These are phyloP conservation scores for Penicillium sp. DNA, from an alignment of 2,329 filamentous ascomycete species.

Conservation along the genomic window DNA sequence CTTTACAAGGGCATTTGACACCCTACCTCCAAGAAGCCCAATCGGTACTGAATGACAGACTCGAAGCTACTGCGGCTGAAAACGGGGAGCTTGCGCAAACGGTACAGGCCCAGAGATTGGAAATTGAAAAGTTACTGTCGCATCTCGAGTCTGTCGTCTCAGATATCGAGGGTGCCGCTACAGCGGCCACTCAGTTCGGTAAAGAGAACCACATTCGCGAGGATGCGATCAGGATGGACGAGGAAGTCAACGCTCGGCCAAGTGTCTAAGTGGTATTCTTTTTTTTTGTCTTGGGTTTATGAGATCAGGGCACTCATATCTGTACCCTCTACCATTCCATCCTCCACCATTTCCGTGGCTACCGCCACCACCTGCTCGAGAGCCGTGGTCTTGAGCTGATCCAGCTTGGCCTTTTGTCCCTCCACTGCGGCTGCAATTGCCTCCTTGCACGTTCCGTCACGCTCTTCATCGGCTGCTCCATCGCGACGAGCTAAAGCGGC, in stretches of 20 bases:
- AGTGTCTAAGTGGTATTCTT: constrained; percentile 23
- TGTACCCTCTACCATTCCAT: constrained; percentile 44
- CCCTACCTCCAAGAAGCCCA: constrained; percentile 52
- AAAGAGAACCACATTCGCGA: constrained; percentile 36
- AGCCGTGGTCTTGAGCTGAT: constrained; percentile 31
- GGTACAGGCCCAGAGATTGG: constrained; percentile 51
- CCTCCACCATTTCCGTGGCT: constrained; percentile 50
- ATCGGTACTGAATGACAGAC: constrained; percentile 45
- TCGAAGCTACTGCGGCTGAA: constrained; percentile 48
- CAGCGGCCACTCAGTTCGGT: constrained; percentile 39
- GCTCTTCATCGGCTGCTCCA: constrained; percentile 41
- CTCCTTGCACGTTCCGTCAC: constrained; percentile 46
- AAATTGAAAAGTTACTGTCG: constrained; percentile 53
- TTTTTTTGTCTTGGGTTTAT: constrained; percentile 15
- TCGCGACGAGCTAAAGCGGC: constrained; percentile 38
- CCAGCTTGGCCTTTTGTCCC: constrained; percentile 38
- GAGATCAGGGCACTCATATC: constrained; percentile 32
- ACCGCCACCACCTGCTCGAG: constrained; percentile 41
- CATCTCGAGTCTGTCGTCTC: constrained; percentile 53
- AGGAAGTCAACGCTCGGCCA: constrained; percentile 33
- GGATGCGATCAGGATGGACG: constrained; percentile 43
- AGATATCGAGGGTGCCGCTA: constrained; percentile 52
- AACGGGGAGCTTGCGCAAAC: constrained; percentile 51
- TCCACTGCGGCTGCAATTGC: constrained; percentile 46
- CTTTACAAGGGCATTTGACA: constrained; percentile 55